A percentile compares a stretch with the other conserved stretches of the same genome.
These are phyloP conservation scores for Clarireedia hainanense DNA, from an alignment of 2,329 filamentous ascomycete species.

Conservation along the genomic window DNA sequence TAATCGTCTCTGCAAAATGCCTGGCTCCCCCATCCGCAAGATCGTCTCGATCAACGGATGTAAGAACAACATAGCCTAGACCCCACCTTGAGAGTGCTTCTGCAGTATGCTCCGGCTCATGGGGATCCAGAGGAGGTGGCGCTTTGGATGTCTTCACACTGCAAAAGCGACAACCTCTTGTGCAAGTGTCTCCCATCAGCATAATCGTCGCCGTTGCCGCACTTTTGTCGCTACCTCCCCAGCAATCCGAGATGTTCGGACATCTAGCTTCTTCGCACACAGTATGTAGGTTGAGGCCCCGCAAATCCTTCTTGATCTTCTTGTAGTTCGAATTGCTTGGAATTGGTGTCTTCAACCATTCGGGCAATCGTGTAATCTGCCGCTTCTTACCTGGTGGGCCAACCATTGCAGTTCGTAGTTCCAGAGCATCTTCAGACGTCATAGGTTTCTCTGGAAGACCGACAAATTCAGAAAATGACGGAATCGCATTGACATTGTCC, in stretches of 20 bases:
- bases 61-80: constrained; percentile 90
- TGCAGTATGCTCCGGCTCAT: constrained; percentile 94
- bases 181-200: constrained; percentile 98
- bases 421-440: constrained; percentile 47
- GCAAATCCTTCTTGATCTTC: constrained; percentile 87
- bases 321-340: constrained; percentile 80
- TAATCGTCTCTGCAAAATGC: constrained; percentile 91
- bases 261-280: constrained; percentile 97
- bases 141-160: constrained; percentile 81
- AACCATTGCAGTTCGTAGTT: constrained; percentile 53
- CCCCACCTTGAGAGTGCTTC: constrained; percentile 92
- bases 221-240: constrained; percentile 83
- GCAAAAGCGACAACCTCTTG: constrained; percentile 92
- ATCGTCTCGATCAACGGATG: constrained; percentile 89
- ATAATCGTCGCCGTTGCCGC: constrained; percentile 97
- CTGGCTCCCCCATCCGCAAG: constrained; percentile 77
- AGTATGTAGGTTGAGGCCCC: constrained; percentile 84
- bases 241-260: constrained; percentile 96
- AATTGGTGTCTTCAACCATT: constrained; percentile 95
- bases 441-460: constrained; percentile 36
- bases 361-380: constrained; percentile 68
- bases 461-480: constrained; percentile 52
- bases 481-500: constrained; percentile 35
- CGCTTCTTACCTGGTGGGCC: constrained; percentile 54
- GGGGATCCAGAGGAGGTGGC: constrained; percentile 76